These are phyloP conservation scores for Neurospora sublineolata DNA, from an alignment of 495 filamentous ascomycete genomes.

Conservation along the genomic window DNA sequence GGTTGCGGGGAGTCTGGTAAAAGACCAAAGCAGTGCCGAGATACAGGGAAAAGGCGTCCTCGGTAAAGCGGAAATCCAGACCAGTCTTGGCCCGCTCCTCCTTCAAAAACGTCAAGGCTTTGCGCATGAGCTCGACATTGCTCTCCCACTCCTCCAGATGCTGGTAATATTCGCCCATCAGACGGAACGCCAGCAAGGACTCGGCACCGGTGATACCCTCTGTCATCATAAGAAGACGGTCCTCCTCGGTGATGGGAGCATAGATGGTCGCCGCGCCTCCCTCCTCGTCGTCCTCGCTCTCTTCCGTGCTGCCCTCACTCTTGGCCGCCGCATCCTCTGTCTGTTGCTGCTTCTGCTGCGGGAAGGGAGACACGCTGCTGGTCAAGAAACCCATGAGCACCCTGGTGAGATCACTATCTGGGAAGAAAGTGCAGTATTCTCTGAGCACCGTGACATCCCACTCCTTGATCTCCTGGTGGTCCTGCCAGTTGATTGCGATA, in stretches of 20 bases:
- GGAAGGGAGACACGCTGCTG: constrained; percentile 80
- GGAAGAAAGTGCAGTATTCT: constrained; percentile 76
- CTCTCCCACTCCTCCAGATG: constrained; percentile 78
- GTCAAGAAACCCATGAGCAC: constrained; percentile 69
- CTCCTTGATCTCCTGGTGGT: constrained; percentile 56
- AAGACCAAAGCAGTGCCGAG: constrained; percentile 75
- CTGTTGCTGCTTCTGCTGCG: constrained; percentile 22
- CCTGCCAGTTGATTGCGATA: constrained; percentile 79
- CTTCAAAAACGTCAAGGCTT: constrained; percentile 50
- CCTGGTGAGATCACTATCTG: constrained; percentile 66
- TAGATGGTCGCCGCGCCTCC: constrained; percentile 37
- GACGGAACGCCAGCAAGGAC: constrained; percentile 71
- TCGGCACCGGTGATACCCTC: constrained; percentile 66
- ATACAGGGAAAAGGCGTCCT: constrained; percentile 60
- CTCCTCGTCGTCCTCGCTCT: constrained; percentile 42
- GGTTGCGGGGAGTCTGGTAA: constrained; percentile 80
- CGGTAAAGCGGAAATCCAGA: constrained; percentile 50
- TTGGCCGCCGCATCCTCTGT: constrained; percentile 11
- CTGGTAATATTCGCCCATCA: constrained; percentile 78
- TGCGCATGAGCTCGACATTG: constrained; percentile 65
- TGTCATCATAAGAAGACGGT: constrained; percentile 67
- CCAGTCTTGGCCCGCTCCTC: constrained; percentile 54
- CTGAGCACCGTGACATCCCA: constrained; percentile 64
- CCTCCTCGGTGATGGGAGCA: constrained; percentile 49
- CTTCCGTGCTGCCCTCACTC: background rate